Conservation (phyloP, 2,329 filamentous ascomycete genomes). For the Zasmidium cellare region DNA sequence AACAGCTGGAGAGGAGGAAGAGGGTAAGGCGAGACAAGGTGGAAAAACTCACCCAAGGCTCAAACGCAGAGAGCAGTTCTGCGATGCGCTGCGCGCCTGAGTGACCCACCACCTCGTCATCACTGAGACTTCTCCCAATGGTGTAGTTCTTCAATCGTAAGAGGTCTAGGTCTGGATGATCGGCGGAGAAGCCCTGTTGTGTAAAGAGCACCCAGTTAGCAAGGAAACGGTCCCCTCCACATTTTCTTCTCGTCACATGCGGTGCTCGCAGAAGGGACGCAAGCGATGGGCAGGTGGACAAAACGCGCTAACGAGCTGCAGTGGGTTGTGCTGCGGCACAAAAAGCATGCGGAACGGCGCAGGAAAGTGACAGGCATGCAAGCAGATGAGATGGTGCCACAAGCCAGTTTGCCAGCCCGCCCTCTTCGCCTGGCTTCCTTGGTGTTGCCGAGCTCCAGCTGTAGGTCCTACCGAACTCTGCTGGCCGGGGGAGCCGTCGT, state of each 20-base stretch:
- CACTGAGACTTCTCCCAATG: conserved; percentile 63
- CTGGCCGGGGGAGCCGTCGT: too few species aligned
- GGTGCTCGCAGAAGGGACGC: too few species aligned
- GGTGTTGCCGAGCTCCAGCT: too few species aligned
- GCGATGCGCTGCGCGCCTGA: conserved; percentile 63
- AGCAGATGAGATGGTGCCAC: too few species aligned
- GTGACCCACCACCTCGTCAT: conserved; percentile 38
- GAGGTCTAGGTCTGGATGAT: conserved; percentile 77
- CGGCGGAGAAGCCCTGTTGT: conserved; percentile 31
- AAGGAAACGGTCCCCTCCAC: background rate
- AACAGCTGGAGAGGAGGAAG: background rate
- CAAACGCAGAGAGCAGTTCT: conserved; percentile 66
- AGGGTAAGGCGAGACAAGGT: background rate
- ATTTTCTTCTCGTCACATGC: too few species aligned
- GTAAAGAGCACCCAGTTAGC: background rate
- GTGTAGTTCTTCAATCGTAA: conserved; percentile 80
- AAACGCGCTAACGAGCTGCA: background rate
- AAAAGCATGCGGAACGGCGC: background rate
- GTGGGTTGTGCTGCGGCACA: background rate
- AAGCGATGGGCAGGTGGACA: too few species aligned
- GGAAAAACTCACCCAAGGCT: conserved; percentile 70
- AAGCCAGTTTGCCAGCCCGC: too few species aligned
- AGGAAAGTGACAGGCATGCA: background rate
- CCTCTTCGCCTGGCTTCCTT: too few species aligned
- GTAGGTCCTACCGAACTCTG: too few species aligned